Base-by-base conservation (phyloP, 2,329 filamentous ascomycete genomes). In the Stylonectria norvegica region DNA sequence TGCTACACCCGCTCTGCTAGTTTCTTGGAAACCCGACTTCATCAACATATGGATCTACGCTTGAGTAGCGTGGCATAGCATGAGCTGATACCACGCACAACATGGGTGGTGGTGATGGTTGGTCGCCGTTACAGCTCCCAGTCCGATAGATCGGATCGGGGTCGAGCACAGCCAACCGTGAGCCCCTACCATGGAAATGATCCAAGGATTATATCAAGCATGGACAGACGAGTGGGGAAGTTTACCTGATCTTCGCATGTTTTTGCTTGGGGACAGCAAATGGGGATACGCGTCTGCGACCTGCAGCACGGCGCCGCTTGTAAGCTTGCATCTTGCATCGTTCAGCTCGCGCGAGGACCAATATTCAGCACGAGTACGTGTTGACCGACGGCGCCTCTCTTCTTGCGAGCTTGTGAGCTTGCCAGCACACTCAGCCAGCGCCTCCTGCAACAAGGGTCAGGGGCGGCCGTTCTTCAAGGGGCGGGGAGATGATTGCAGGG, bases 401-500 rank as follows among this genome's bases (percentile, higher is more conserved):
- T n/a, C n/a, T n/a, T n/a, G n/a, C n/a, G n/a, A n/a, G n/a, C n/a
- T n/a, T n/a, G n/a, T n/a, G n/a, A n/a, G n/a, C 22, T 30, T 30
- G 27, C 27, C 27, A 30, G 27, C 27, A 10, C 27, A 30, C 27
- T 6, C 8, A 9, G 14, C 14, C 8, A 10, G 8, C 8, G 8
- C 27, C 14, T 30, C 6, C 27, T 30, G 27, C 22, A 25, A 7
- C 12, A 12, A 12, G n/a, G n/a, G n/a, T n/a, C n/a, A 25, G 27
- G 15, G 27, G 27, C 27, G 27, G 27, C 15, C 27, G 27, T 8
- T n/a, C n/a, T n/a, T 12, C 27, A 30, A 30, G 27, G 43, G 43
- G 41, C 45, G 39, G 42, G 50, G 38, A 32, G 29, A 40, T 39
- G 40, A 39, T 32, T 45, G 45, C 50, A 57, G 54, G 54, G 53